These are phyloP conservation scores for Diaporthe aspalathi DNA, from an alignment of 2,329 filamentous ascomycete species.

Conservation along the genomic window DNA sequence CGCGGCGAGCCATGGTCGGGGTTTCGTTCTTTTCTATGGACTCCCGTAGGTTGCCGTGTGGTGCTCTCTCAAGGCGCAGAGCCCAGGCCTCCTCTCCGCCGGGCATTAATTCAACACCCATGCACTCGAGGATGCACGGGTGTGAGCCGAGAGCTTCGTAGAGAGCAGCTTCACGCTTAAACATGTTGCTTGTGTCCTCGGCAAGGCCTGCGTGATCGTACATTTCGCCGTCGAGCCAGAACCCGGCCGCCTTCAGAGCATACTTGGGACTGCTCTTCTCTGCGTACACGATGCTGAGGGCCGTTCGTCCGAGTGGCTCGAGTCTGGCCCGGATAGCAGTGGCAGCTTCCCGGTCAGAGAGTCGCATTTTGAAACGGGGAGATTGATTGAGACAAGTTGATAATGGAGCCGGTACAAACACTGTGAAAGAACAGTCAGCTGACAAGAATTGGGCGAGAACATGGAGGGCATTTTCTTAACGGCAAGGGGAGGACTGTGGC, in stretches of 20 bases:
- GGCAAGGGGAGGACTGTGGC: neutral
- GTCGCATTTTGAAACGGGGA: neutral
- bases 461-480: neutral
- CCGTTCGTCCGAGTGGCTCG: neutral
- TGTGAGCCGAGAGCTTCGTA: constrained; percentile 1
- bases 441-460: neutral
- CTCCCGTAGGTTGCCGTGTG: constrained; percentile 1
- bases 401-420: neutral
- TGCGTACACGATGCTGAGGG: neutral
- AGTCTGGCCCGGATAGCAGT: neutral
- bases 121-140: neutral
- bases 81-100: neutral
- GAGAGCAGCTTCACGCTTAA: neutral
- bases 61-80: neutral
- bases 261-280: constrained; percentile 1
- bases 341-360: constrained; percentile 1
- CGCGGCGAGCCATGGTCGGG: neutral
- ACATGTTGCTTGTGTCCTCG: constrained; percentile 1
- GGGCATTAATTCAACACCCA: constrained; percentile 1
- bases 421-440: neutral
- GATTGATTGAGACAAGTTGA: neutral
- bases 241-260: neutral
- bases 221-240: neutral
- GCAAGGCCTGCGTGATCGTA: neutral
- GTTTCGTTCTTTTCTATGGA: neutral